Base-by-base conservation (phyloP, 768 basidiomycete genomes). In the Suillus fuscotomentosus region DNA sequence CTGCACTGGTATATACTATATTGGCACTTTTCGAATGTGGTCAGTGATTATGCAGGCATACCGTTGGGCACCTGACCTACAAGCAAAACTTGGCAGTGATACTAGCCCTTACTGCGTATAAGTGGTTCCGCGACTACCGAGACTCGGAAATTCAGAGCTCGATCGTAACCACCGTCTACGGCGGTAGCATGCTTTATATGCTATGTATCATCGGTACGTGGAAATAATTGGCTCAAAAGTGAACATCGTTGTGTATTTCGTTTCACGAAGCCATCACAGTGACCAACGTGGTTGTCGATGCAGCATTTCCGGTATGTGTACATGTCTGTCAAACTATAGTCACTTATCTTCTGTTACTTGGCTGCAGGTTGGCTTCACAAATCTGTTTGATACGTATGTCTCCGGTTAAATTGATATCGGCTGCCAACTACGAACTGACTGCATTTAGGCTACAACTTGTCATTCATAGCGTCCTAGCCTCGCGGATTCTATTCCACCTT, bases 401-500 rank as follows among this genome's bases (percentile, higher is more conserved):
- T 5, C 17, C 1, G 8, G 15, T 17, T 57, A 14, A 10, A 24
- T 39, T 41, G 24, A 8, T 6, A 3, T 24, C 9, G 24, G 10
- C 2, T 41, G 17, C 17, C 17, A 17, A 41, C 39, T 17, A 8
- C 15, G 14, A 41, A 24, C 24, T 57, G 3, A 41, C 15, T 27
- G 6, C 13, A 3, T 55, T 11, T 27, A 57, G 56, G 39, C 39
- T 57, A 11, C 73, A 74, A 55, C 67, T 76, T 31, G 74, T 70
- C 1, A 45, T 74, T 38, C 73, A 75, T 15, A 55, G 73, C 39
- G 50, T 76, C 20, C 67, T 74, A 14, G 67, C 73, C 22, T 69
- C 65, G 55, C 67, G 75, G 14, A 76, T 74, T 27, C 69, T 74
- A 41, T 76, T 74, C 67, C 72, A 68, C 51, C 71, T 76, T 6